Evolutionary conservation across 495 filamentous ascomycete genomes (phyloP).

Genomic region (Penicillium simplicissimum): DNA sequence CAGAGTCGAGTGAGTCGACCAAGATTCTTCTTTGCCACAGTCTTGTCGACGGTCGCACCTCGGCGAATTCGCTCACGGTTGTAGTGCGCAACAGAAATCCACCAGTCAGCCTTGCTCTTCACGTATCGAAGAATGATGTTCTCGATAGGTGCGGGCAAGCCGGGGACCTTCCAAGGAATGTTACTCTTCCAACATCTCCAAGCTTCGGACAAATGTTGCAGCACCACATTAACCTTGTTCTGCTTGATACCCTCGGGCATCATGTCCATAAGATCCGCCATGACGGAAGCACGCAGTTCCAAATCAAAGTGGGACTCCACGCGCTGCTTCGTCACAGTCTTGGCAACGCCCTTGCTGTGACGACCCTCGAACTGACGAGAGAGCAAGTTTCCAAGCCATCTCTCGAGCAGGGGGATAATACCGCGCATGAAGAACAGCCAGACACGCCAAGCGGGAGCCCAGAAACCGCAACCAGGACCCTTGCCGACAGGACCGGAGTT

Average conservation of each 20-base stretch:
- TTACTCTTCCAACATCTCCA: conserved; percentile 99
- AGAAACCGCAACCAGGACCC: conserved; percentile 97
- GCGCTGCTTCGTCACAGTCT: conserved; percentile 98
- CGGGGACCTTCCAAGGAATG: conserved; percentile 98
- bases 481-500: conserved; percentile 98
- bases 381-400: conserved; percentile 96
- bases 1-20: conserved; percentile 92
- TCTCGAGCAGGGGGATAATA: conserved; percentile 93
- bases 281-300: conserved; percentile 95
- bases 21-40: conserved; percentile 98
- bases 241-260: conserved; percentile 99
- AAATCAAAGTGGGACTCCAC: conserved; percentile 99
- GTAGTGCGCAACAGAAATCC: conserved; percentile 98
- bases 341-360: conserved; percentile 98
- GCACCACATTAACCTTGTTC: conserved; percentile 97
- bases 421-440: conserved; percentile 99
- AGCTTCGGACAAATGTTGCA: conserved; percentile 96
- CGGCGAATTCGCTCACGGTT: conserved; percentile 95
- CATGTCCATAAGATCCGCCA: conserved; percentile 99
- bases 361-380: conserved; percentile 98
- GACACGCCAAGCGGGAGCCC: conserved; percentile 98
- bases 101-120: conserved; percentile 99
- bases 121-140: conserved; percentile 98
- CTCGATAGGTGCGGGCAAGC: conserved; percentile 93
- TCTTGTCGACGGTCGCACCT: conserved; percentile 98